phyloP scores from a whole-genome alignment of 2,329 filamentous ascomycete species.

The Colletotrichum sp. region DNA sequence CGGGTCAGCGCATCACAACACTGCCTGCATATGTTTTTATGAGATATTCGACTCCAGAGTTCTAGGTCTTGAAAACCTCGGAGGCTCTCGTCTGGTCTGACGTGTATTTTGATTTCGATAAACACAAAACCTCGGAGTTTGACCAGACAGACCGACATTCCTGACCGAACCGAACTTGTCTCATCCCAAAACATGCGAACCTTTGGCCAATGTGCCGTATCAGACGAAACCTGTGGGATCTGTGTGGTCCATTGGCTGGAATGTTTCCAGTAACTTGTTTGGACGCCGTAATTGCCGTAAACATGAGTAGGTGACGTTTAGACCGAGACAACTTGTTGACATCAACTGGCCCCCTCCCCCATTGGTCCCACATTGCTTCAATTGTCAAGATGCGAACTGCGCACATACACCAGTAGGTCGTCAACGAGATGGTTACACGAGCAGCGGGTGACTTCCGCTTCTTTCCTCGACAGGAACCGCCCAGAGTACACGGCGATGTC shows the following conservation, averaged over 20 bases:
- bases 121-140: background rate
- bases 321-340: background rate
- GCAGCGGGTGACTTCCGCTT: background rate
- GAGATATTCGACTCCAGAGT: background rate
- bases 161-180: background rate
- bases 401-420: background rate
- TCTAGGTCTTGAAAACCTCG: fast-evolving
- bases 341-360: background rate
- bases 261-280: background rate
- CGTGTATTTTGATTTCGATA: background rate
- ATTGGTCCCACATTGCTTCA: background rate
- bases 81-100: background rate
- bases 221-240: background rate
- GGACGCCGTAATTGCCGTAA: background rate
- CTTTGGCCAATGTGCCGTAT: background rate
- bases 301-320: background rate
- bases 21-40: background rate
- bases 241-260: background rate
- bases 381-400: background rate
- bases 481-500: background rate
- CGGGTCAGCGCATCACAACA: background rate
- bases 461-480: background rate
- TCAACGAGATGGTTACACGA: background rate
- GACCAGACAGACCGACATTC: background rate
- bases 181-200: background rate